These are phyloP conservation scores for Sistotremastrum suecicum DNA, from an alignment of 768 basidiomycete species.

Conservation along the genomic window DNA sequence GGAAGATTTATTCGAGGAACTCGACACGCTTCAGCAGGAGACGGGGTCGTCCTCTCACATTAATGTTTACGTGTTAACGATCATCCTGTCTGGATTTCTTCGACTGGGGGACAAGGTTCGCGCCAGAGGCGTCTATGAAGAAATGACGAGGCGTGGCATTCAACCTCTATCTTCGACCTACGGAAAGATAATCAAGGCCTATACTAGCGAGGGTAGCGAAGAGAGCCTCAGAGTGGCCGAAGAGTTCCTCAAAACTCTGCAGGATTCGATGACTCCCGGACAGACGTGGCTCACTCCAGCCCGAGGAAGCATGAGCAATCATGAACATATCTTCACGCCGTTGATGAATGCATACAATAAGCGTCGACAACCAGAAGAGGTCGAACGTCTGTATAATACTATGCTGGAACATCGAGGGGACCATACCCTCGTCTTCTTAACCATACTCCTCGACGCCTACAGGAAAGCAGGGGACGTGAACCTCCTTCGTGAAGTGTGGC, in stretches of 20 bases:
- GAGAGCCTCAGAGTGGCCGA: constrained; percentile 48
- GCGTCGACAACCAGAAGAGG: constrained; percentile 31
- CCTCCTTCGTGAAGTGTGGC: constrained; percentile 51
- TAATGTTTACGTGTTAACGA: constrained; percentile 51
- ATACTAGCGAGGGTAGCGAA: constrained; percentile 32
- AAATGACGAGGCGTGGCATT: constrained; percentile 56
- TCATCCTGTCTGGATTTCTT: constrained; percentile 63
- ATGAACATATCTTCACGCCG: constrained; percentile 47
- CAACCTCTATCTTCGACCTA: constrained; percentile 57
- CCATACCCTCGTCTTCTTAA: constrained; percentile 45
- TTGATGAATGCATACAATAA: constrained; percentile 39
- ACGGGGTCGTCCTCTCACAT: constrained; percentile 27
- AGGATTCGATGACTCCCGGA: constrained; percentile 20
- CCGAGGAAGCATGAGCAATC: constrained; percentile 25
- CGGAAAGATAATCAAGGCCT: constrained; percentile 48
- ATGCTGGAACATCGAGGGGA: constrained; percentile 38
- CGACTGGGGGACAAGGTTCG: constrained; percentile 32
- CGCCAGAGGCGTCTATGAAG: constrained; percentile 54
- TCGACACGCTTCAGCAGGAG: constrained; percentile 35
- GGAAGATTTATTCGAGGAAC: constrained; percentile 47
- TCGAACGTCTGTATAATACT: constrained; percentile 36
- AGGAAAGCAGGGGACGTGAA: constrained; percentile 41
- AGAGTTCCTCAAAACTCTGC: constrained; percentile 43
- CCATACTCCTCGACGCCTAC: constrained; percentile 59
- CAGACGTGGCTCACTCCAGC: constrained; percentile 25